Conservation (phyloP, 441 rosid genomes). For the Gossypium schwendimanii region DNA sequence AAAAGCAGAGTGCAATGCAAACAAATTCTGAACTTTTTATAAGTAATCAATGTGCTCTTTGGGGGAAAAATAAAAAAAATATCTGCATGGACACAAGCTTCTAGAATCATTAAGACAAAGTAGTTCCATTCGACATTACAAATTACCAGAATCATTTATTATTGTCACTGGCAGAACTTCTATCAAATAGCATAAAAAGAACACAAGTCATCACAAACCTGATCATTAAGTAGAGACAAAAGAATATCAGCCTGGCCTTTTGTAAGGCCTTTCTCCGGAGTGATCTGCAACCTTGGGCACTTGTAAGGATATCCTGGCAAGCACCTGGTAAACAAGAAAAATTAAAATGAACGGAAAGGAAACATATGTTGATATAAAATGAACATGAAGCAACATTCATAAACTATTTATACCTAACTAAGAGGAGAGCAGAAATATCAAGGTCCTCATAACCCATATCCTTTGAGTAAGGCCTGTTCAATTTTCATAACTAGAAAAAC, state of each 20-base stretch:
- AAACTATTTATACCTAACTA: constrained; percentile 47
- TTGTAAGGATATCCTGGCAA: constrained; percentile 96
- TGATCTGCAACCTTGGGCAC: constrained; percentile 77
- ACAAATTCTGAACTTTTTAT: constrained; percentile 5
- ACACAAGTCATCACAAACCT: constrained; percentile 38
- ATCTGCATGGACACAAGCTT: neutral
- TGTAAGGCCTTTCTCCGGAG: constrained; percentile 77
- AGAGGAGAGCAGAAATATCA: constrained; percentile 75
- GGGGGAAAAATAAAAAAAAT: neutral
- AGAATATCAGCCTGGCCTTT: constrained; percentile 64
- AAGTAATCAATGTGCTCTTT: neutral
- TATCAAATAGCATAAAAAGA: neutral
- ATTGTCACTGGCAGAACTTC: neutral
- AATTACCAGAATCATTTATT: neutral
- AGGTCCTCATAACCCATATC: constrained; percentile 84
- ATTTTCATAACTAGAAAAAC: constrained; percentile 21
- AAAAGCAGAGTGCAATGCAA: neutral
- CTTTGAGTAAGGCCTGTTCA: constrained; percentile 84
- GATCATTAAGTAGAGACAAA: constrained; percentile 73
- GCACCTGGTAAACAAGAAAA: constrained; percentile 44
- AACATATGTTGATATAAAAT: neutral
- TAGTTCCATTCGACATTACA: constrained; percentile 3
- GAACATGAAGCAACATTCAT: constrained; percentile 3
- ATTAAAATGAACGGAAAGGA: neutral
- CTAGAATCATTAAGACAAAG: constrained; percentile 6